Conservation (phyloP, 1,284 basidiomycete species). For the Hypsizygus ulmarius region DNA sequence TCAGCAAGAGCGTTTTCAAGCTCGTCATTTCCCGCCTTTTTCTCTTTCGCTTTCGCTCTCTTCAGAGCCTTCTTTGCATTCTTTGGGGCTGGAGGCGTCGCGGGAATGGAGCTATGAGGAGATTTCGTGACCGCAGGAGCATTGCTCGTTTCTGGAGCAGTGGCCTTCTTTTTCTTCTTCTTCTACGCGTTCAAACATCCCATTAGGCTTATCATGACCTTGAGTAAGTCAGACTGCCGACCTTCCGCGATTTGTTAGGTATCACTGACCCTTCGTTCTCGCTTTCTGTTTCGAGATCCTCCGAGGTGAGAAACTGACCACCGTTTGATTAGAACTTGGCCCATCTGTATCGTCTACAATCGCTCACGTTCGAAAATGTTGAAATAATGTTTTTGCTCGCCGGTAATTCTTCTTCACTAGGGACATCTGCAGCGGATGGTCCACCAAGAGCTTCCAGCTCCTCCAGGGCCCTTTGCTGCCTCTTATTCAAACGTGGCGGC, state of each 20-base stretch:
- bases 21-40: conserved; percentile 70
- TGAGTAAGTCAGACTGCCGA: conserved; percentile 15
- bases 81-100: conserved; percentile 18
- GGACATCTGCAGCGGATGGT: conserved; percentile 20
- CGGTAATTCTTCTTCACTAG: conserved; percentile 22
- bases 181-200: conserved; percentile 28
- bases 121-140: conserved; percentile 13
- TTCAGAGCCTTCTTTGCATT: conserved; percentile 50
- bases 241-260: conserved; percentile 32
- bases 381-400: conserved; percentile 12
- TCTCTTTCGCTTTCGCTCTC: conserved; percentile 61
- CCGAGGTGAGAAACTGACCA: conserved; percentile 26
- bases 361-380: conserved; percentile 26
- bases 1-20: conserved; percentile 82
- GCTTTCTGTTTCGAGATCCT: conserved; percentile 19
- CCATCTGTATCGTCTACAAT: conserved; percentile 8
- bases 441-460: conserved; percentile 59
- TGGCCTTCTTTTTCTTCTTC: conserved; percentile 35
- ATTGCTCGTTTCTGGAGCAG: conserved; percentile 9
- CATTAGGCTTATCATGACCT: conserved; percentile 5
- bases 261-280: conserved; percentile 26
- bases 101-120: conserved; percentile 11
- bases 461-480: conserved; percentile 82
- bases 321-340: not conserved
- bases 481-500: conserved; percentile 77